These are phyloP conservation scores for Pisolithus orientalis DNA, from an alignment of 768 basidiomycete genomes.

Conservation along the genomic window DNA sequence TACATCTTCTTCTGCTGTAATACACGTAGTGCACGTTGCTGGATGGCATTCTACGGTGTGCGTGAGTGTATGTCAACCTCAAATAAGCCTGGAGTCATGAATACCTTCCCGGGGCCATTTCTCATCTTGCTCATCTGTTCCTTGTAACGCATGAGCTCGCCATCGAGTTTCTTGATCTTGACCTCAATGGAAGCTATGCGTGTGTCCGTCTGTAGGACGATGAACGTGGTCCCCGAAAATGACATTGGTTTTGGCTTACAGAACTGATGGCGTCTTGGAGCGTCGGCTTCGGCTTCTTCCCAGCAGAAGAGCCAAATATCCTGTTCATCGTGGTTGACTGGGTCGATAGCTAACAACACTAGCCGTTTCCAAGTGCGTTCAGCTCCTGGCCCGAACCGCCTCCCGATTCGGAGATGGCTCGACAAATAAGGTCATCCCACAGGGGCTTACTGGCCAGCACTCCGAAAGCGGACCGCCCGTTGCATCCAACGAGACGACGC, in stretches of 20 bases:
- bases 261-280: slow-evolving; percentile 92
- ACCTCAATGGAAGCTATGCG: slow-evolving; percentile 88
- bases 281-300: slow-evolving; percentile 78
- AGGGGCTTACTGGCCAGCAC: too few relatives aligned
- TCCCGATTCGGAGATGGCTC: too few relatives aligned
- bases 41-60: slow-evolving; percentile 67
- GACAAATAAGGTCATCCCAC: too few relatives aligned
- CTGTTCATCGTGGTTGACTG: slow-evolving; percentile 57
- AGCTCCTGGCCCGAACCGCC: too few relatives aligned
- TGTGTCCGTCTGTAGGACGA: slow-evolving; percentile 63
- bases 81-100: not conserved
- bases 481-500: too few relatives aligned
- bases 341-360: not conserved
- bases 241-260: slow-evolving; percentile 37
- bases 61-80: not conserved
- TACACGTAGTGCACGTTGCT: slow-evolving; percentile 88
- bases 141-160: slow-evolving; percentile 85
- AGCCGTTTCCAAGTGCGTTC: not conserved
- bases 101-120: slow-evolving; percentile 91
- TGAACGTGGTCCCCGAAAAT: not conserved
- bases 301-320: slow-evolving; percentile 69
- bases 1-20: slow-evolving; percentile 97
- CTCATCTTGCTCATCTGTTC: slow-evolving; percentile 94
- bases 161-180: slow-evolving; percentile 95
- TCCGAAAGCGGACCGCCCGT: too few relatives aligned